phyloP scores from a whole-genome alignment of 805 yeast species.

The Saccharomycopsis selenospora region DNA sequence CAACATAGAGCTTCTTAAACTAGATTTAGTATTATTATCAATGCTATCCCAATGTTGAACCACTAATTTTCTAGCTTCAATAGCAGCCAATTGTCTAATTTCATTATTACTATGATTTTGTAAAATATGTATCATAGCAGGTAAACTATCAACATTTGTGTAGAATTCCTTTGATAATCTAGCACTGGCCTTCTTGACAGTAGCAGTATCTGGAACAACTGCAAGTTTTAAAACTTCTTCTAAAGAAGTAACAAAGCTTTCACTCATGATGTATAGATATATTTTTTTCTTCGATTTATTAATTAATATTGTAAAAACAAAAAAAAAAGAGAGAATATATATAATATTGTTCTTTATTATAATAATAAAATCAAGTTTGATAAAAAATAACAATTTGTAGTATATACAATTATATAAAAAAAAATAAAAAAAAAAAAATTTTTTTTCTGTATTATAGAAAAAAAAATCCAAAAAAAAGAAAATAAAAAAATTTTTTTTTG shows the following conservation, averaged over 20 bases:
- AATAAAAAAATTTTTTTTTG: no score
- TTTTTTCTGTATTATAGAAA: no score
- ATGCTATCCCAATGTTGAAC: conserved; percentile 54
- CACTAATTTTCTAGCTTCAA: conserved; percentile 85
- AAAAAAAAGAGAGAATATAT: no score
- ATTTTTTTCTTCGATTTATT: no score
- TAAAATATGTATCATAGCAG: conserved; percentile 75
- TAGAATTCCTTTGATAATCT: conserved; percentile 69
- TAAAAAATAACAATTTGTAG: no score
- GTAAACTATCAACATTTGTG: conserved; percentile 61
- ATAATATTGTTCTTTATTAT: no score
- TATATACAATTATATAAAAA: no score
- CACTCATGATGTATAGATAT: no score
- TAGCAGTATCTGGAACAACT: conserved; percentile 71
- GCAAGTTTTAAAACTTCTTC: conserved; percentile 76
- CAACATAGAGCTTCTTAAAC: conserved; percentile 63
- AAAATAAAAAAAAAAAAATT: no score
- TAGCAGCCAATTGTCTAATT: conserved; percentile 88
- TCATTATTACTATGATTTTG: conserved; percentile 64
- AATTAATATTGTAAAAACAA: no score
- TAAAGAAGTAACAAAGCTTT: conserved; percentile 58
- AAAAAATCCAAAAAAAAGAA: no score
- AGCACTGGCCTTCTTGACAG: conserved; percentile 76
- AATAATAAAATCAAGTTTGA: no score
- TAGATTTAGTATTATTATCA: conserved; percentile 42